Evolutionary conservation across 2,329 filamentous ascomycete genomes (phyloP).

Genomic region (Remersonia thermophila): DNA sequence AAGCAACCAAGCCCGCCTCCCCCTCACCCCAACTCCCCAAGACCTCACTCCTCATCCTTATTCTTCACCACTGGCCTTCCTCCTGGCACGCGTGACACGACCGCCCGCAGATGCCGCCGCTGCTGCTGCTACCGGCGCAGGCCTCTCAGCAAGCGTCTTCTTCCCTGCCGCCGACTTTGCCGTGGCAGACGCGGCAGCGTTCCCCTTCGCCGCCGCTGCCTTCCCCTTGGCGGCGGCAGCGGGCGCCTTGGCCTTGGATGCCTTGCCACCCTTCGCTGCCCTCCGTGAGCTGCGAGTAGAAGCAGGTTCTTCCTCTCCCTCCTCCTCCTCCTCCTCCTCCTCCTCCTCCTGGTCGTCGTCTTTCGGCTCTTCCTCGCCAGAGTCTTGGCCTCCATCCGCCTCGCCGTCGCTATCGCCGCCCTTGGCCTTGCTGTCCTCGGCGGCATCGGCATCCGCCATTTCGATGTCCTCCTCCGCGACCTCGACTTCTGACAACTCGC

Average conservation of each 20-base stretch:
- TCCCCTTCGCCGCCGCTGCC: conserved; percentile 4
- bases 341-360: background rate
- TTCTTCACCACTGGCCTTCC: too few relatives aligned
- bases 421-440: background rate
- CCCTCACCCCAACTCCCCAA: too few relatives aligned
- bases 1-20: too few relatives aligned
- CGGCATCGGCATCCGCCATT: conserved; percentile 5
- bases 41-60: too few relatives aligned
- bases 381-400: too few relatives aligned
- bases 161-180: conserved; percentile 9
- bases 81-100: too few relatives aligned
- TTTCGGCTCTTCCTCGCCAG: background rate
- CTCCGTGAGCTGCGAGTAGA: background rate
- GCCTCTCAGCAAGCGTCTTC: conserved; percentile 3
- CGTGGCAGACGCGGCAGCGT: conserved; percentile 4
- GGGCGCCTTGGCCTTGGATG: conserved; percentile 2
- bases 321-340: background rate
- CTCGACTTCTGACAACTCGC: conserved; percentile 7
- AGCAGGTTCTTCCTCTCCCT: conserved; percentile 1
- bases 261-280: background rate
- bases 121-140: too few relatives aligned
- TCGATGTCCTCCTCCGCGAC: conserved; percentile 4
- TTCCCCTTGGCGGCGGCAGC: conserved; percentile 3
- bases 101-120: too few relatives aligned
- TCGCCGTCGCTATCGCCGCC: too few relatives aligned